A percentile compares a stretch with the other conserved stretches of the same genome.
phyloP scores from a whole-genome alignment of 257 asterid genomes.

The Vinca minor region DNA sequence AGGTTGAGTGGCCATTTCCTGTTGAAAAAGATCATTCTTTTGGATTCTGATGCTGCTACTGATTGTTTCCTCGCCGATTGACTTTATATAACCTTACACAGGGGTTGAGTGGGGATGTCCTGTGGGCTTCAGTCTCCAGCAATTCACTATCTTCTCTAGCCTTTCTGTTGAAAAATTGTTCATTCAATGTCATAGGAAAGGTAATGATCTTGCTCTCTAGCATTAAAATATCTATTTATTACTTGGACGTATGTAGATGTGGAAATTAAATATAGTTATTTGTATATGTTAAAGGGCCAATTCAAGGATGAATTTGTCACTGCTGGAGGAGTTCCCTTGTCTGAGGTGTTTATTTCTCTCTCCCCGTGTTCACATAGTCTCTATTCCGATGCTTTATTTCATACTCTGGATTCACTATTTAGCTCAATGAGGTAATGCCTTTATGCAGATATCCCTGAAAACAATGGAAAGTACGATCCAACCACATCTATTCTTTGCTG shows the following conservation, averaged over 20 bases:
- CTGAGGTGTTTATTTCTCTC: slow-evolving; percentile 57
- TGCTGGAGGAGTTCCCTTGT: slow-evolving; percentile 92
- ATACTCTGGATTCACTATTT: slow-evolving; percentile 6
- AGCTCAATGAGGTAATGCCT: background rate
- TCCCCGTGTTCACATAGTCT: background rate
- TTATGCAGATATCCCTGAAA: slow-evolving; percentile 53
- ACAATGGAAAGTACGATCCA: slow-evolving; percentile 79
- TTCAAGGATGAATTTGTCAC: slow-evolving; percentile 98
- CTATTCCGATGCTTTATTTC: background rate
- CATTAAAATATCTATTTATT: background rate
- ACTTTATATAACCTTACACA: slow-evolving; percentile 29
- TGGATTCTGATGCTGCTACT: slow-evolving; percentile 15
- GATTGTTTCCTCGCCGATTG: slow-evolving; percentile 4
- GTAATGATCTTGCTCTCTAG: slow-evolving; percentile 30
- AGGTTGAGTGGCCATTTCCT: slow-evolving; percentile 38
- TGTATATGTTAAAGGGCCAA: slow-evolving; percentile 53
- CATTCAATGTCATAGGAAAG: slow-evolving; percentile 72
- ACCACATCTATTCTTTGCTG: slow-evolving; percentile 67
- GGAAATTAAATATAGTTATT: slow-evolving; percentile 6
- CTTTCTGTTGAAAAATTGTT: slow-evolving; percentile 49
- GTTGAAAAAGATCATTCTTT: slow-evolving; percentile 16
- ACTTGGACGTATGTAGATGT: slow-evolving; percentile 3
- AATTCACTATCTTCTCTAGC: slow-evolving; percentile 43
- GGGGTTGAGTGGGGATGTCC: slow-evolving; percentile 52
- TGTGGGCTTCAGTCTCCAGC: slow-evolving; percentile 83